Percentiles rank a stretch among this genome's conserved stretches.
Evolutionary conservation across 1,139 yeast species (phyloP).

Genomic region (Pichia terricola): DNA sequence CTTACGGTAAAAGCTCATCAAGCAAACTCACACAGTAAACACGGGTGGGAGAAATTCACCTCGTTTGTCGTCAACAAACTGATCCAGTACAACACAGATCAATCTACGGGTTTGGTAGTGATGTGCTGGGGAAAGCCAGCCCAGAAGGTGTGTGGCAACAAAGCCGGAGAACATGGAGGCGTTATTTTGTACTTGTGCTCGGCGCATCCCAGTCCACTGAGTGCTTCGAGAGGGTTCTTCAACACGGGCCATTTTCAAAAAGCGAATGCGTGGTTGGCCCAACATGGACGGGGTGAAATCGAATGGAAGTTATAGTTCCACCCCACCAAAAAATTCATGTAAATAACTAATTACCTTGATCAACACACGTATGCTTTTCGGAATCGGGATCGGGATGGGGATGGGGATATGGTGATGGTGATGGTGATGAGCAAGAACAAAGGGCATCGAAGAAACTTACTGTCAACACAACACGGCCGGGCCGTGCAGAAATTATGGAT

Average conservation of each 20-base stretch:
- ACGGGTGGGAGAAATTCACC: constrained; percentile 93
- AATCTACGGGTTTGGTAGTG: constrained; percentile 52
- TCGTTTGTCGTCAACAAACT: constrained; percentile 54
- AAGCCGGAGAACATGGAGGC: neutral
- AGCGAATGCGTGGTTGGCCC: neutral
- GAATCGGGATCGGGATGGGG: too few species aligned
- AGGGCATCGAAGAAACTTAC: too few species aligned
- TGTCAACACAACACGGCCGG: too few species aligned
- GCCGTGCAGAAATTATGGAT: too few species aligned
- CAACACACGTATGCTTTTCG: too few species aligned
- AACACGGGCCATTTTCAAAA: constrained; percentile 38
- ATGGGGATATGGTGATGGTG: too few species aligned
- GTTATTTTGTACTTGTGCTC: constrained; percentile 33
- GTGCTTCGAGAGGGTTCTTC: constrained; percentile 71
- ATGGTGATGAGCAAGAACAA: too few species aligned
- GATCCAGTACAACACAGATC: constrained; percentile 36
- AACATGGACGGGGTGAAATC: neutral
- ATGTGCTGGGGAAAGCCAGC: constrained; percentile 97
- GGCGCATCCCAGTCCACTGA: constrained; percentile 92
- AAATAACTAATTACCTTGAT: too few species aligned
- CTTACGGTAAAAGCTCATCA: constrained; percentile 89
- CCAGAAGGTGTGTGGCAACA: constrained; percentile 33
- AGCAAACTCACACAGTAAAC: constrained; percentile 84
- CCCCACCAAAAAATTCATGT: too few species aligned
- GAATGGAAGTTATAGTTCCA: neutral